Conservation (phyloP, 1,139 yeast genomes). For the Saccharomyces hybrid region DNA sequence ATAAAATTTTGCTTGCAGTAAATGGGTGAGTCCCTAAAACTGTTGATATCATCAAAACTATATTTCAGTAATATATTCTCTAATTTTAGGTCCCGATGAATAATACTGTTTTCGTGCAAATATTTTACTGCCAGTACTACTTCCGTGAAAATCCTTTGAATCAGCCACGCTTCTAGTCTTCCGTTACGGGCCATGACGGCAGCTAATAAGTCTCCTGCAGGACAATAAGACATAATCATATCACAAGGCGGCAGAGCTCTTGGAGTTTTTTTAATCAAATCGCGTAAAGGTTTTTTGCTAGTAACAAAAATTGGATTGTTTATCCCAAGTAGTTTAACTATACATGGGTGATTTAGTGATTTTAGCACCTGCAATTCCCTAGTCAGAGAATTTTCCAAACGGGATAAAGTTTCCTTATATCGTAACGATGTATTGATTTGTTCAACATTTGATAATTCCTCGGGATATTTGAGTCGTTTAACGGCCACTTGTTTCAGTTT, state of each 20-base stretch:
- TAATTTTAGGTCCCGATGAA: constrained; percentile 83
- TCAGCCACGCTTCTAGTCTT: constrained; percentile 38
- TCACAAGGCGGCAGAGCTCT: constrained; percentile 32
- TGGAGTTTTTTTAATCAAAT: constrained; percentile 9
- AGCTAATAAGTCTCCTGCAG: constrained; percentile 78
- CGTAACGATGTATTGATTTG: constrained; percentile 16
- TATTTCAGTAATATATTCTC: constrained; percentile 63
- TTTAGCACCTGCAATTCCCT: constrained; percentile 68
- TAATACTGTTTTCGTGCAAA: constrained; percentile 57
- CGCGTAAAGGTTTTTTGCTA: constrained; percentile 23
- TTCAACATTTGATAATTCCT: constrained; percentile 13
- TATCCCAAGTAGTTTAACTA: constrained; percentile 36
- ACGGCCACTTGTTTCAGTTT: constrained; percentile 31
- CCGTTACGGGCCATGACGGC: constrained; percentile 40
- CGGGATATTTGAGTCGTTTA: constrained; percentile 31
- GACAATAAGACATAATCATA: constrained; percentile 66
- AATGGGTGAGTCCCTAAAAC: constrained; percentile 14
- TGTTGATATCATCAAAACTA: constrained; percentile 32
- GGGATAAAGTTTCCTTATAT: constrained; percentile 35
- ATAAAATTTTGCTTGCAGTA: constrained; percentile 34
- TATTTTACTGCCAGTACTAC: constrained; percentile 62
- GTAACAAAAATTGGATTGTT: constrained; percentile 25
- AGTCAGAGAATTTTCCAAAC: constrained; percentile 60
- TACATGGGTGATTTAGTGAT: constrained; percentile 37
- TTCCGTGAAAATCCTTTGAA: constrained; percentile 62